phyloP scores from a whole-genome alignment of 2,329 filamentous ascomycete genomes.

The Xylaria sp. region DNA sequence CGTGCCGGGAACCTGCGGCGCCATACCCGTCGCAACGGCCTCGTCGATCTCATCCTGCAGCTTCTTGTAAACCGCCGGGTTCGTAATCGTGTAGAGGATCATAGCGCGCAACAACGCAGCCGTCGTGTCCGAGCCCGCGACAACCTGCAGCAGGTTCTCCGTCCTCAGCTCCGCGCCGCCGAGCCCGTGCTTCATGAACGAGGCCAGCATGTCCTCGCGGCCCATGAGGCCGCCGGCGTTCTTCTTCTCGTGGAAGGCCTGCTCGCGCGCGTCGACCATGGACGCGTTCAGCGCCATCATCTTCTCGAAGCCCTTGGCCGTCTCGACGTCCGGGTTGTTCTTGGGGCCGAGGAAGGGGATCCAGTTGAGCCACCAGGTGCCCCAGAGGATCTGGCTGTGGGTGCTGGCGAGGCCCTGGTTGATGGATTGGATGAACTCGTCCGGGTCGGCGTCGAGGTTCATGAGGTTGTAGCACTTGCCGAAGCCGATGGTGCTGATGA shows the following conservation, averaged over 20 bases:
- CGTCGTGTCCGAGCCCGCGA: conserved; percentile 54
- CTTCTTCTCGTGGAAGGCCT: conserved; percentile 21
- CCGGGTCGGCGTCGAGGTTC: conserved; percentile 39
- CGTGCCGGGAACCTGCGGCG: conserved; percentile 34
- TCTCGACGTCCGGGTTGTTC: conserved; percentile 8
- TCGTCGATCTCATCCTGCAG: conserved; percentile 38
- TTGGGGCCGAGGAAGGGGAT: conserved; percentile 9
- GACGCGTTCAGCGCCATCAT: conserved; percentile 32
- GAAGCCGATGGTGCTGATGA: conserved; percentile 47
- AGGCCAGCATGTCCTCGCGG: conserved; percentile 30
- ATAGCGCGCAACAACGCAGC: conserved; percentile 44
- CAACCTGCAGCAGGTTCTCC: conserved; percentile 36
- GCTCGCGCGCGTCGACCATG: conserved; percentile 22
- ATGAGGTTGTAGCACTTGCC: conserved; percentile 48
- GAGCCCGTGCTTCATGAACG: conserved; percentile 29
- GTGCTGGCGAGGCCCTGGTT: conserved; percentile 22
- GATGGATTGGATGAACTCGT: conserved; percentile 32
- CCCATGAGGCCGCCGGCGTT: not conserved
- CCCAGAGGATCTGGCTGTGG: conserved; percentile 31
- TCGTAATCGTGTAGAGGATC: conserved; percentile 43
- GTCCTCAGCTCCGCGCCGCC: conserved; percentile 26
- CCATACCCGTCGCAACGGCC: conserved; percentile 31
- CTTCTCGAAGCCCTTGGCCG: conserved; percentile 32
- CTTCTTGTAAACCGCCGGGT: conserved; percentile 38
- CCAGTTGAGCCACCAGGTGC: conserved; percentile 18